phyloP scores from a whole-genome alignment of 2,329 filamentous ascomycete genomes.

The Penicillium corylophilum region DNA sequence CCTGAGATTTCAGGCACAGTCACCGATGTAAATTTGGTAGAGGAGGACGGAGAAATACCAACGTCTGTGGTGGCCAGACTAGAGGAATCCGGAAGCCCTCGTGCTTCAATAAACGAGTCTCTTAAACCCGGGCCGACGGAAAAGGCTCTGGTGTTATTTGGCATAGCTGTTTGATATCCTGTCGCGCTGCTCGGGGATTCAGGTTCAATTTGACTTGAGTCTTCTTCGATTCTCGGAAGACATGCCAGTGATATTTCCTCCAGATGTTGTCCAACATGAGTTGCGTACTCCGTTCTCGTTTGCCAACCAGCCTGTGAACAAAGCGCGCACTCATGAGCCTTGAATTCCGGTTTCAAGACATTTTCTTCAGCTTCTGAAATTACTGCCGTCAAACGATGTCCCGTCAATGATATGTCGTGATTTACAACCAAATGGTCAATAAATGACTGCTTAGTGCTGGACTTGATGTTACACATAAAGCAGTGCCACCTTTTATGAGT shows the following conservation, averaged over 20 bases:
- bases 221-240: constrained; percentile 4
- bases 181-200: too few species aligned
- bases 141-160: too few species aligned
- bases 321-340: neutral
- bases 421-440: neutral
- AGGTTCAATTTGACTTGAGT: too few species aligned
- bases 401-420: neutral
- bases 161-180: too few species aligned
- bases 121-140: too few species aligned
- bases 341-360: neutral
- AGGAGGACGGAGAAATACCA: too few species aligned
- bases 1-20: too few species aligned
- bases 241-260: constrained; percentile 10
- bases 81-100: too few species aligned
- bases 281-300: constrained; percentile 1
- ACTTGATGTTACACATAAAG: neutral
- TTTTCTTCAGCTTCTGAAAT: constrained; percentile 3
- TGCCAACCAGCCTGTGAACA: constrained; percentile 6
- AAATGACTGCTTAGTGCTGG: neutral
- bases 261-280: constrained; percentile 8
- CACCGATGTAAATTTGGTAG: too few species aligned
- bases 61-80: too few species aligned
- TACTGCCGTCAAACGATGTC: neutral
- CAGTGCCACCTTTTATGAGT: constrained; percentile 4
- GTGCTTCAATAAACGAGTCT: too few species aligned